phyloP scores from a whole-genome alignment of 352 stramenopile genomes.

The Plasmopara muralis region DNA sequence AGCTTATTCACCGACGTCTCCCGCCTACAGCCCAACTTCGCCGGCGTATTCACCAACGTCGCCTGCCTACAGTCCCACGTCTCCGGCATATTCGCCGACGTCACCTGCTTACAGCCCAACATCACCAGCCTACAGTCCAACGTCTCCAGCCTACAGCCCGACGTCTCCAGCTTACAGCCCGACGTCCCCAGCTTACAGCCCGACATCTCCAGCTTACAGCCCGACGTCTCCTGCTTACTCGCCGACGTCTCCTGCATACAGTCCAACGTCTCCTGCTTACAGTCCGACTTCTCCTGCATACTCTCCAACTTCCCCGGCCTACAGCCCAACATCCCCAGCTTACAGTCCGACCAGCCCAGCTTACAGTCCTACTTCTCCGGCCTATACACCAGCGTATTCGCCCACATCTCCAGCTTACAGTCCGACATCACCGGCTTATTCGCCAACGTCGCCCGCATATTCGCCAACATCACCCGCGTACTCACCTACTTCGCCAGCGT shows the following conservation, averaged over 20 bases:
- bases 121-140: constrained; percentile 74
- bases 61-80: constrained; percentile 62
- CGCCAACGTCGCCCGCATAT: constrained; percentile 61
- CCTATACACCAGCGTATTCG: constrained; percentile 77
- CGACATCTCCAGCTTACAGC: constrained; percentile 57
- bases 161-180: constrained; percentile 65
- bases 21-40: constrained; percentile 64
- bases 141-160: constrained; percentile 53
- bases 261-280: constrained; percentile 52
- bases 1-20: constrained; percentile 82
- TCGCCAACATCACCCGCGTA: constrained; percentile 61
- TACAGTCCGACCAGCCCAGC: constrained; percentile 86
- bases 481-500: constrained; percentile 56
- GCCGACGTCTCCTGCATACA: constrained; percentile 66
- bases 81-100: constrained; percentile 71
- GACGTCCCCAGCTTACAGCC: constrained; percentile 73
- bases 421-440: constrained; percentile 61
- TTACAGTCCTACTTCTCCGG: constrained; percentile 72
- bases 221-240: constrained; percentile 55
- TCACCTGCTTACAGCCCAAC: constrained; percentile 73
- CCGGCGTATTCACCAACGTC: constrained; percentile 70
- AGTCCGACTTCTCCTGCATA: constrained; percentile 61
- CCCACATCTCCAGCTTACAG: constrained; percentile 56
- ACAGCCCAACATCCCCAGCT: constrained; percentile 62
- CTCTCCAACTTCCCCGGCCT: constrained; percentile 57